Percentiles rank a stretch among this genome's conserved stretches.
These are phyloP conservation scores for Scytalidium lignicola DNA, from an alignment of 2,329 filamentous ascomycete species.

Conservation along the genomic window DNA sequence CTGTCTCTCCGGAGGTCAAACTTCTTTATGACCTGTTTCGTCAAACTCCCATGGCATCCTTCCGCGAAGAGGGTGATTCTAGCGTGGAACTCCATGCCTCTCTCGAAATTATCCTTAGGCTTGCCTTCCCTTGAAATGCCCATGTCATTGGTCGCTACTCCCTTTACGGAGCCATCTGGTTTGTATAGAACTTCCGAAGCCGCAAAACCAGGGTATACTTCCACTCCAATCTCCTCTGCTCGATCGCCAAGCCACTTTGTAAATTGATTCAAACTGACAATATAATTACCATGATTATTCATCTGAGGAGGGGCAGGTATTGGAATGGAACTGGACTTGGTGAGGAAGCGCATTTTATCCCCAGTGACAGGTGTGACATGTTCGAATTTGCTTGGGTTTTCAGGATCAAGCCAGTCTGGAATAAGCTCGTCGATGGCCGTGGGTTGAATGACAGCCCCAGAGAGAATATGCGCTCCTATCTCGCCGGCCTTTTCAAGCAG, in stretches of 20 bases:
- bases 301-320: conserved; percentile 92
- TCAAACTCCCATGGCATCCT: conserved; percentile 92
- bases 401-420: conserved; percentile 86
- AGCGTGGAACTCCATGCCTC: conserved; percentile 98
- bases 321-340: conserved; percentile 70
- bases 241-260: conserved; percentile 93
- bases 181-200: conserved; percentile 89
- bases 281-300: conserved; percentile 97
- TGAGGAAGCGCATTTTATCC: conserved; percentile 93
- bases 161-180: conserved; percentile 80
- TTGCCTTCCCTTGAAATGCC: conserved; percentile 77
- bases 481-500: conserved; percentile 94
- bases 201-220: conserved; percentile 94
- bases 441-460: conserved; percentile 91
- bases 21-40: conserved; percentile 91
- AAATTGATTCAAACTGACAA: conserved; percentile 91
- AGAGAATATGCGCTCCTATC: conserved; percentile 89
- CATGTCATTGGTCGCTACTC: conserved; percentile 93
- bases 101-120: conserved; percentile 85
- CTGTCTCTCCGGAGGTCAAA: conserved; percentile 85
- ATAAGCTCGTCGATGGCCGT: conserved; percentile 83
- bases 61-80: conserved; percentile 87
- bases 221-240: conserved; percentile 93
- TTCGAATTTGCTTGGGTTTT: conserved; percentile 83
- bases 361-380: conserved; percentile 75